Conservation (phyloP, 2,329 filamentous ascomycete genomes). For the Ceratocystiopsis minuta region DNA sequence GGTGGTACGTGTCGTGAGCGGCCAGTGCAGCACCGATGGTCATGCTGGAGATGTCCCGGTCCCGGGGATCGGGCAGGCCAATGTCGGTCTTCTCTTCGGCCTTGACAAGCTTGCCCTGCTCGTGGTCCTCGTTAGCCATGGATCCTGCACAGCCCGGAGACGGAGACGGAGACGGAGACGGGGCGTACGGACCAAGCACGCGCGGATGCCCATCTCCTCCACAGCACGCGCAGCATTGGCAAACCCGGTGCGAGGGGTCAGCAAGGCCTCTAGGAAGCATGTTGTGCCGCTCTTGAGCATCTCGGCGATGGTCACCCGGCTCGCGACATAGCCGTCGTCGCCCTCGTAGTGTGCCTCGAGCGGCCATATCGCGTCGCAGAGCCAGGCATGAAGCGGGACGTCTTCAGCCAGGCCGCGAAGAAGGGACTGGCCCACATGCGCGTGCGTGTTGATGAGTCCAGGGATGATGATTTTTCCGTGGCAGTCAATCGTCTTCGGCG, state of each 20-base stretch:
- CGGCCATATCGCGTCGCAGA: constrained; percentile 31
- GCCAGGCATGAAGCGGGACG: constrained; percentile 29
- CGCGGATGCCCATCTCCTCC: constrained; percentile 9
- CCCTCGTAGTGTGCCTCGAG: constrained; percentile 12
- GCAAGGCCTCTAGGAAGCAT: constrained; percentile 33
- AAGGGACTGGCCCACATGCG: constrained; percentile 30
- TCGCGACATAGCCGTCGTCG: constrained; percentile 28
- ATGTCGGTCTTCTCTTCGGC: constrained; percentile 16
- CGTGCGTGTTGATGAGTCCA: constrained; percentile 31
- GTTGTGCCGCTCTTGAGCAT: constrained; percentile 32
- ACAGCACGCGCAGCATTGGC: constrained; percentile 11
- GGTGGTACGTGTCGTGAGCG: constrained; percentile 11
- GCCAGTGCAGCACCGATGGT: constrained; percentile 15
- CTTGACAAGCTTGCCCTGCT: constrained; percentile 20
- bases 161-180: too few relatives aligned
- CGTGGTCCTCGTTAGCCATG: not conserved
- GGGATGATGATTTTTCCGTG: constrained; percentile 27
- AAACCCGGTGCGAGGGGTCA: constrained; percentile 15
- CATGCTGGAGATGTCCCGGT: constrained; percentile 19
- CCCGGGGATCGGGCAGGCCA: constrained; percentile 19
- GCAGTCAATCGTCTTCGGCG: constrained; percentile 9
- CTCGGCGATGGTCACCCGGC: constrained; percentile 28
- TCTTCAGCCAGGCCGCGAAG: constrained; percentile 30
- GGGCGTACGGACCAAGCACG: constrained; percentile 9
- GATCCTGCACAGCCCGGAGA: not conserved